Evolutionary conservation across 2,329 filamentous ascomycete genomes (phyloP), one percentile per base, ranked within the genome.

Genomic region (Metarhizium robertsii): DNA sequence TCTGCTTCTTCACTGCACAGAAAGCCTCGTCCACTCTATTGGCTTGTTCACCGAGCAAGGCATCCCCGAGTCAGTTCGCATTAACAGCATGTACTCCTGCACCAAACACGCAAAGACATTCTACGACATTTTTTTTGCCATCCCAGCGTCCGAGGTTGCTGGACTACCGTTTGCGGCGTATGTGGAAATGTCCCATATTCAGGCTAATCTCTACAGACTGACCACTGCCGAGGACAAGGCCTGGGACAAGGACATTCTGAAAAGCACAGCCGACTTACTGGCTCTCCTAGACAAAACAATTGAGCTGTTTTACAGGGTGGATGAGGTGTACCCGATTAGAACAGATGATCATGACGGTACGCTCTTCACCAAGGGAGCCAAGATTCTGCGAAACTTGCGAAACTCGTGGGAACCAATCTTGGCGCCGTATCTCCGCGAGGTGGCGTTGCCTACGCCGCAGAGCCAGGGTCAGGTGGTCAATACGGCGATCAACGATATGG

Each of bases 211-310:
- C 6, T 75, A 73, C 59, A 65, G 67, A 6, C 68, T 76, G 25
- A 70, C 70, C 2, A 70, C 66, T 1, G 64, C 69, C 3, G 71
- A 75, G 7, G 68, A 71, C 49, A 69, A 70, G 2, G 69, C 64
- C 6, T 76, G 73, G 73, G 73, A 76, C 55, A 70, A 68, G 53
- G 65, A 67, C 4, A 57, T 68, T 1, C 64, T 75, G 6, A 66
- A 66, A 14, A 62, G 63, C 25, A 71, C 68, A 2, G 69, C 63
- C 4, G 68, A 75, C 50, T 60, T 74, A 0, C 61, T 72, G 2
- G 53, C 57, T 6, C 60, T 73, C n/a, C 57, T 74, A 4, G 68
- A 73, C 45, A 65, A 66, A 48, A 62, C 64, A 4, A 65, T 68
- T 47, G 65, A 69, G n/a, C 50, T 65, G n/a, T 69, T 72, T 38